Evolutionary conservation across 2,329 filamentous ascomycete genomes (phyloP), one percentile per base, ranked within the genome.

Genomic region (Cytospora paraplurivora): DNA sequence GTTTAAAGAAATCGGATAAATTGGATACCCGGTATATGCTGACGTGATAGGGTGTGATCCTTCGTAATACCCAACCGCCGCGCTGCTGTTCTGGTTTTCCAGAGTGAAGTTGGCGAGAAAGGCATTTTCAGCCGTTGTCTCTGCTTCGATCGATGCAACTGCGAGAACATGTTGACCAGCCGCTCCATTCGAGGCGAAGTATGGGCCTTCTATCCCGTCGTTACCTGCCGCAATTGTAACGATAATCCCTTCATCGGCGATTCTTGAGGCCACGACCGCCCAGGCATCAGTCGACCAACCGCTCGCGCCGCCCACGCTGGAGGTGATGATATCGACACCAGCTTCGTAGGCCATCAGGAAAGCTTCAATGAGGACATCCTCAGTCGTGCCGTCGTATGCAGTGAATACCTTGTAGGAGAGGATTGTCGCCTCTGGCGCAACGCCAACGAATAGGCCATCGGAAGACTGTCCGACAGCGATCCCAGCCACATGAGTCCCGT

Each of bases 401-500:
- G 33, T 59, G 27, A 66, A 66, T 38, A 66, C 57, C 33, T 66
- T 66, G 41, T 64, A 66, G 10, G 64, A 64, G 33, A 66, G 41
- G 11, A 66, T 34, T 8, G 62, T 66, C n/a, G 64, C 64, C 32
- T 63, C 54, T 6, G 64, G 64, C 21, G 64, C 64, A n/a, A 66
- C 64, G 10, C 64, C 64, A 17, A 61, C 57, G 13, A 64, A 66
- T 11, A 50, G 34, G 15, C 59, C 60, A 47, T 44, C 54, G 13
- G n/a, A 12, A 35, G 32, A 19, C 17, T 69, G 64, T 1, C 68
- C 67, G 6, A 68, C 71, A 37, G 72, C 68, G 37, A 74, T 74
- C 10, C 72, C 72, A 34, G 72, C 69, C 2, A 74, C 72, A 60
- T 78, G 76, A 5, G 76, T 78, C 1, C 76, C 76, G 44, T 78